Evolutionary conservation across 2,329 filamentous ascomycete species (phyloP), one percentile per base, ranked within the genome.

Genomic region (Fusarium proliferatum): DNA sequence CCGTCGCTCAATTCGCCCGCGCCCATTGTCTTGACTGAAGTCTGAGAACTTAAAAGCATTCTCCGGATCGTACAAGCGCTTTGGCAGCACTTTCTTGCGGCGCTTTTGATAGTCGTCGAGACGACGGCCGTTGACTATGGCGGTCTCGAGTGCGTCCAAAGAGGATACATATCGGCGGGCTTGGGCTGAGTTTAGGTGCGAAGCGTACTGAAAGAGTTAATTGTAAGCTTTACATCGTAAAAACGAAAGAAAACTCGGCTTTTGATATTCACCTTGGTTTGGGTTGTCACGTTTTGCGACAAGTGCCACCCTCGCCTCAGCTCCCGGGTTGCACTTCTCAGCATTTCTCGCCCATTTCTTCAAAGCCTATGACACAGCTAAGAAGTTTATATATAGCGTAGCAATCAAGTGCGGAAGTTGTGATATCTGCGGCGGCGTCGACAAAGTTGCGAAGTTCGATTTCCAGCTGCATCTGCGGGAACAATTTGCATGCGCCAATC

Each of bases 281-380:
- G 56, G 51, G 52, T 61, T 57, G 72, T 68, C 64, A 70, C 68
- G 65, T 77, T 63, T 67, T 72, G 74, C 69, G 72, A 72, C 69
- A 68, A 63, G 62, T 67, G 77, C 76, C 77, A 79, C 73, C 74
- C 73, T 72, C 70, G 77, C 65, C 73, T 73, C 77, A 82, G 74
- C 78, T 80, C 76, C 77, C 78, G 76, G 72, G 72, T 76, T 67
- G 73, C 78, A 73, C 78, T 80, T 76, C 77, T 79, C 74, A 82
- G 79, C 81, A 83, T 83, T 69, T 71, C 79, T 80, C 80, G 77
- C 69, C 80, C 80, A 82, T 83, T 66, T 71, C 75, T 78, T 66
- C 76, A 67, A 62, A 55, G 49, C 45, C 57, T 45, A 34, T 17
- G 28, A 42, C 33, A 30, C 57, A 33, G 45, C 55, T 57, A 39